Percentiles rank a stretch among this genome's conserved stretches.
These are phyloP conservation scores for Colletotrichum destructivum DNA, from an alignment of 2,329 filamentous ascomycete genomes.

Conservation along the genomic window DNA sequence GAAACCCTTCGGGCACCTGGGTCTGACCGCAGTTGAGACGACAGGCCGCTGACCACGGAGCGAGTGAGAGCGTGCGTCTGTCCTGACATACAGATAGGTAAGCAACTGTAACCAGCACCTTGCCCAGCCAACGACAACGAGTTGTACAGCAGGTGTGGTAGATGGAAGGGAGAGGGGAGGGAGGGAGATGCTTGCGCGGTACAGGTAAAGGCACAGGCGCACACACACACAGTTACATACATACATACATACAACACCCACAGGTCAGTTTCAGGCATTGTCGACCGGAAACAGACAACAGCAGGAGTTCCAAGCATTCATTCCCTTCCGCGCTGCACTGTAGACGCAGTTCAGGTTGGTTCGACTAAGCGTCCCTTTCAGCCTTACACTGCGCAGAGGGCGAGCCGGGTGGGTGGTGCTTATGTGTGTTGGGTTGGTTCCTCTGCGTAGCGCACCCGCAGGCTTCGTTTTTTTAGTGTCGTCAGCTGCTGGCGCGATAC, in stretches of 20 bases:
- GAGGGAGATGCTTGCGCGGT: slow-evolving; percentile 3
- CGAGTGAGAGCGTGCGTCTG: not conserved
- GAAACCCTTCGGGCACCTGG: slow-evolving; percentile 14
- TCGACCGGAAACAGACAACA: not conserved
- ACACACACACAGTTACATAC: not conserved
- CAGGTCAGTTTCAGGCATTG: not conserved
- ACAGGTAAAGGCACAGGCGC: not conserved
- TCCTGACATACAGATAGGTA: not conserved
- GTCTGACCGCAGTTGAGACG: slow-evolving; percentile 20
- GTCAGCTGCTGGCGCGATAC: slow-evolving; percentile 45
- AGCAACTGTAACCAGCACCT: not conserved
- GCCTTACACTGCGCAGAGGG: slow-evolving; percentile 42
- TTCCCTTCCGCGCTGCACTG: slow-evolving; percentile 15
- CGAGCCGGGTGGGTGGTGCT: slow-evolving; percentile 16
- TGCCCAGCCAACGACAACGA: not conserved
- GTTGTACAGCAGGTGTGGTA: not conserved
- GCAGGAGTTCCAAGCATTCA: not conserved
- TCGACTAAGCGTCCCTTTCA: slow-evolving; percentile 10
- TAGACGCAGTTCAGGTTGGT: no score
- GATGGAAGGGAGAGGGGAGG: not conserved
- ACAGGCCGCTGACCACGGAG: not conserved
- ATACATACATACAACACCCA: not conserved
- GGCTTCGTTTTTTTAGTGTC: slow-evolving; percentile 42
- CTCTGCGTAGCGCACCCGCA: slow-evolving; percentile 30
- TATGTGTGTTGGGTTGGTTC: not conserved